Base-by-base conservation (phyloP, 768 basidiomycete species). In the Hypsizygus marmoreus region DNA sequence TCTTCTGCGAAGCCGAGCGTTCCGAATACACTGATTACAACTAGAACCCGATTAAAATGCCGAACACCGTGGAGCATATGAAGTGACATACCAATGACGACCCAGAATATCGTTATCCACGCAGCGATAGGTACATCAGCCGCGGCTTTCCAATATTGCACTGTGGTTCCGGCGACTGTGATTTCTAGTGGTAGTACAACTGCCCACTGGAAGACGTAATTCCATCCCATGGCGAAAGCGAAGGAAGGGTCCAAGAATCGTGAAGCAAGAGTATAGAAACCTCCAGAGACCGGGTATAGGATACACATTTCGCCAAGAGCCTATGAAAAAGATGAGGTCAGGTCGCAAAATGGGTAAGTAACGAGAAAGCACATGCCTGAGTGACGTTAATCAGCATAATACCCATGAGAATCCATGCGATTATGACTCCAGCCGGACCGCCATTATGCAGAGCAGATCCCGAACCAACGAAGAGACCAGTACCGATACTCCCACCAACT, bases 281-380 rank as follows among this genome's bases (percentile, higher is more conserved):
- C 74, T 41, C 74, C 74, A 45, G 74, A 76, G 23, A 76, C 72
- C 8, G 74, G 74, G 47, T 71, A 76, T 17, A 76, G 47, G 43
- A 76, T 74, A 43, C 68, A 70, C 70, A 76, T 76, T 72, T 76
- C 74, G 53, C 73, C 72, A 39, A 76, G 62, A 55, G 74, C 74
- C 71, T 75, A 43, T 11, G 23, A 16, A 23, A n/a, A 23, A 9
- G 8, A 20, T 24, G 16, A 13, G 25, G 14, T 49, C 32, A 22
- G 6, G 20, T 28, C 4, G 13, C 28, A 36, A 22, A 30, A 45
- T 26, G 19, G 14, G 22, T 16, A 44, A 24, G 16, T 23, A 13
- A 23, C 37, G 25, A 11, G 41, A 23, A 23, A 40, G 14, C 8
- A 49, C 56, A 43, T 43, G 67, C 72, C 62, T 74, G 72, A 36